A percentile compares a stretch with the other conserved stretches of the same genome.
phyloP scores from a whole-genome alignment of 192 early-diverging fungal species.

The Linnemannia exigua region DNA sequence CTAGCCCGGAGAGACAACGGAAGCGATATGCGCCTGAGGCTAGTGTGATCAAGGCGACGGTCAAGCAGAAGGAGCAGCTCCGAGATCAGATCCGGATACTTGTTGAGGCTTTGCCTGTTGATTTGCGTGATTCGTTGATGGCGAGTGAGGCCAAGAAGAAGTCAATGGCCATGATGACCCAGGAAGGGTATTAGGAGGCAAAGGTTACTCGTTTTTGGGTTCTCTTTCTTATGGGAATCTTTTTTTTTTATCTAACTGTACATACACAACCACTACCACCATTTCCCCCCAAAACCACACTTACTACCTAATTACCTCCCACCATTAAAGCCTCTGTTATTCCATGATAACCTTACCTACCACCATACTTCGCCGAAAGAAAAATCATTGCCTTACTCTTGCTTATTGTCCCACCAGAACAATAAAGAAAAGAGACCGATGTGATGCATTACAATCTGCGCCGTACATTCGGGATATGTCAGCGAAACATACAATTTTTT shows the following conservation, averaged over 20 bases:
- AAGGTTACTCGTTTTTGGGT: too few species aligned
- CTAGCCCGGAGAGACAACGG: conserved; percentile 45
- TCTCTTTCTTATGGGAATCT: background rate
- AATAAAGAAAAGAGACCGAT: background rate
- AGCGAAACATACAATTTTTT: background rate
- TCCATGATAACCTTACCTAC: too few species aligned
- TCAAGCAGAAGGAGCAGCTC: conserved; percentile 49
- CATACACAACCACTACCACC: background rate
- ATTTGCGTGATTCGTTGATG: conserved; percentile 44
- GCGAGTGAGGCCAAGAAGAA: conserved; percentile 50
- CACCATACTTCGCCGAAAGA: too few species aligned
- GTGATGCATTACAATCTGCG: background rate
- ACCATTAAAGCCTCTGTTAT: background rate
- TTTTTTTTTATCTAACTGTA: background rate
- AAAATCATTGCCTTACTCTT: too few species aligned
- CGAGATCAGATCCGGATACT: conserved; percentile 50
- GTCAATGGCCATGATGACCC: conserved; percentile 2
- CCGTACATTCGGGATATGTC: background rate
- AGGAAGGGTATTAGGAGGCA: conserved; percentile 6
- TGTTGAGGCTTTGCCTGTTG: conserved; percentile 46
- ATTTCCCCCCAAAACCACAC: background rate
- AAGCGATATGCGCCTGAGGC: conserved; percentile 50
- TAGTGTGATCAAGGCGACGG: conserved; percentile 48
- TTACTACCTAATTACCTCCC: background rate
- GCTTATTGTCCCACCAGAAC: background rate